A percentile compares a stretch with the other conserved stretches of the same genome.
Evolutionary conservation across 2,329 filamentous ascomycete genomes (phyloP).

Genomic region (Botrytis cinerea): DNA sequence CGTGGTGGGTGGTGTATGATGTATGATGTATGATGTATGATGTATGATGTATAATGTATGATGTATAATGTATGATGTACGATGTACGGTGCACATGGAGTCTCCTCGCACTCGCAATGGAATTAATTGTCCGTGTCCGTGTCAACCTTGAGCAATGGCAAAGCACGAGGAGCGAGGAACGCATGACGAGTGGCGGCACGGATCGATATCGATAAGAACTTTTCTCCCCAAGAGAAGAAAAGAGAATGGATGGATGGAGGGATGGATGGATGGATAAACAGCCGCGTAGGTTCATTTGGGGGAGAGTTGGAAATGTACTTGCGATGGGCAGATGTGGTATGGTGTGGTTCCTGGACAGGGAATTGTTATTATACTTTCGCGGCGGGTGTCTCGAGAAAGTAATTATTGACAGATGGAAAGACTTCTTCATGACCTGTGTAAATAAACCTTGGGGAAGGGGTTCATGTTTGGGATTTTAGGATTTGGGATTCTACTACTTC

Average conservation of each 20-base stretch:
- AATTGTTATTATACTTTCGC: background rate
- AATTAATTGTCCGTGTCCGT: background rate
- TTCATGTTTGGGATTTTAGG: background rate
- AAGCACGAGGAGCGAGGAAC: background rate
- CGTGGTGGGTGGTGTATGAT: too few relatives aligned
- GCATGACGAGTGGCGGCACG: background rate
- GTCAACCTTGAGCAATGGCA: background rate
- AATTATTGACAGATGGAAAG: background rate
- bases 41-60: too few relatives aligned
- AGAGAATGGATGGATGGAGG: background rate
- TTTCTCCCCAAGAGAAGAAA: background rate
- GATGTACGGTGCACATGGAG: background rate
- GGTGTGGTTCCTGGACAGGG: too few relatives aligned
- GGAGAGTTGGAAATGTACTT: too few relatives aligned
- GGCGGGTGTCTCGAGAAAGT: too few relatives aligned
- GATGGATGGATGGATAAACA: too few relatives aligned
- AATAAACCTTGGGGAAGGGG: background rate
- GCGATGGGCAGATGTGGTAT: too few relatives aligned
- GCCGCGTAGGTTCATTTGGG: too few relatives aligned
- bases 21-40: too few relatives aligned
- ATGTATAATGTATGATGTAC: too few relatives aligned
- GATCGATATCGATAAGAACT: constrained; percentile 3
- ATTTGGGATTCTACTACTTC: too few relatives aligned
- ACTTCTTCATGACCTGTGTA: background rate
- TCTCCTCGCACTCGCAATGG: too few relatives aligned